phyloP scores from a whole-genome alignment of 2,329 filamentous ascomycete species.

The Alternaria arbusti region DNA sequence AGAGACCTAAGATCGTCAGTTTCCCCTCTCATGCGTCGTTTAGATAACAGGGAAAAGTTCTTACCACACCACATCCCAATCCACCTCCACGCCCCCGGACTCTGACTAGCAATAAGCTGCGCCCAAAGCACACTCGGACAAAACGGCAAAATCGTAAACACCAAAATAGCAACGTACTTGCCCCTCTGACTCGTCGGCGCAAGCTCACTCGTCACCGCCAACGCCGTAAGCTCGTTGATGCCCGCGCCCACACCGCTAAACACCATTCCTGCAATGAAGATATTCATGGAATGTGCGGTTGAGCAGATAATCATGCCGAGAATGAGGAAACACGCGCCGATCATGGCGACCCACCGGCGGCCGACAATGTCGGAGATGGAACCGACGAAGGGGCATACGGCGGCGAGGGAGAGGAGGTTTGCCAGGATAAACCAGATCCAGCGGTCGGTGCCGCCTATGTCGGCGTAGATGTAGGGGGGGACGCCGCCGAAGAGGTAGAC shows the following conservation, averaged over 20 bases:
- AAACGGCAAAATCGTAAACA: conserved; percentile 68
- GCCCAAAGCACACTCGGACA: conserved; percentile 67
- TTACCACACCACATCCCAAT: conserved; percentile 58
- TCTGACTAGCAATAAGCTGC: conserved; percentile 59
- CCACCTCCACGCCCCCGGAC: conserved; percentile 57
- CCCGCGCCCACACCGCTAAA: conserved; percentile 70
- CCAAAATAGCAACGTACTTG: conserved; percentile 65
- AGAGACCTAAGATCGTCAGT: conserved; percentile 39
- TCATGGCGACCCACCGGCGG: conserved; percentile 37
- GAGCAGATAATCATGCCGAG: conserved; percentile 40
- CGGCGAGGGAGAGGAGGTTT: conserved; percentile 62
- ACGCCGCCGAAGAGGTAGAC: conserved; percentile 46
- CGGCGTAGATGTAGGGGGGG: conserved; percentile 60
- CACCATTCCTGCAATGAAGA: conserved; percentile 43
- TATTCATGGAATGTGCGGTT: conserved; percentile 35
- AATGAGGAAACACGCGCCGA: conserved; percentile 42
- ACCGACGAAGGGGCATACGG: conserved; percentile 68
- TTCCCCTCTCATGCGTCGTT: not conserved
- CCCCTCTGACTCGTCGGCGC: conserved; percentile 69
- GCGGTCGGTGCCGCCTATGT: conserved; percentile 65
- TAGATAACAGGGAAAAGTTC: not conserved
- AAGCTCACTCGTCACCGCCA: conserved; percentile 71
- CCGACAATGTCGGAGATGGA: conserved; percentile 41
- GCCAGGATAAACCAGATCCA: conserved; percentile 63
- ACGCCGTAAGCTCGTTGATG: conserved; percentile 70